Base-by-base conservation (phyloP, 2,329 filamentous ascomycete genomes). In the Stemphylium vesicarium region DNA sequence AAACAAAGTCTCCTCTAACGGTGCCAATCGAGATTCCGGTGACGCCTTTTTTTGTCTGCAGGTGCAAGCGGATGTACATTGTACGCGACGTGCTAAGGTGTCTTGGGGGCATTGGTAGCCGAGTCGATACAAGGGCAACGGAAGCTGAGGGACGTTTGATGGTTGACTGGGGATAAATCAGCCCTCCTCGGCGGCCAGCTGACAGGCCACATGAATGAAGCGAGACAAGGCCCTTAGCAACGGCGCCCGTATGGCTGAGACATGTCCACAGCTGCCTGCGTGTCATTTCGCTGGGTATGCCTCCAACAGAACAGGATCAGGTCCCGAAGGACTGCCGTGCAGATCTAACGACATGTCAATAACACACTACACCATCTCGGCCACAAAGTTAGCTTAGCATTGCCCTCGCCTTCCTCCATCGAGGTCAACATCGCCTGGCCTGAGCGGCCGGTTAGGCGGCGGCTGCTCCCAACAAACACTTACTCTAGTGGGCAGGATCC, bases 1-100 rank as follows among this genome's bases (percentile, higher is more conserved):
- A 68, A 66, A 65, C 49, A 41, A 60, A 57, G 29, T 48, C 9
- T 33, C 46, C 35, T 57, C 39, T 41, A 65, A 66, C 62, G 65
- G 62, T 48, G 58, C 47, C 51, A 36, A 52, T 43, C 39, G 29
- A 8, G 57, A 63, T 64, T 63, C 58, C 56, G 62, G 63, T 61
- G 61, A 66, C 60, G 60, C 64, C 62, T 50, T 33, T 50, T 33
- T 43, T 50, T 44, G 42, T 41, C 50, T 38, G 38, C 46, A 56
- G 45, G 24, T 45, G 39, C 46, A 41, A 26, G 38, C 46, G 53
- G 37, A 45, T 57, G 52, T 43, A 41, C 43, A 45, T 43, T 57
- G 29, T 49, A 51, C 43, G 37, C 33, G 53, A 45, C 33, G 22
- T 49, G 48, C 40, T 50, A 53, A 24, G 20, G 22, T 39, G 36